Percentiles rank a stretch among this genome's conserved stretches.
phyloP scores from a whole-genome alignment of 306 rosid species.

The Inga oerstediana region DNA sequence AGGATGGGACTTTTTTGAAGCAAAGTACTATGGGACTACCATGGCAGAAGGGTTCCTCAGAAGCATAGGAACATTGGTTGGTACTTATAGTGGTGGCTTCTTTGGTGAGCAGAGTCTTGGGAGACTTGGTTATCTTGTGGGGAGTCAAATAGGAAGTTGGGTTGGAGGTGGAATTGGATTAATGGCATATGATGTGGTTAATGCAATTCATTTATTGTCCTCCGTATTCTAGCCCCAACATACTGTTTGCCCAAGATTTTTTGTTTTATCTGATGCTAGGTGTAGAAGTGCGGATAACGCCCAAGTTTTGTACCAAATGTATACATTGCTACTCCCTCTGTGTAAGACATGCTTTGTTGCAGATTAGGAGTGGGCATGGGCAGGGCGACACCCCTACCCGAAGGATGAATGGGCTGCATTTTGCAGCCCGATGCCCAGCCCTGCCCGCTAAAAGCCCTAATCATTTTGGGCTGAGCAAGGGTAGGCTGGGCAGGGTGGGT shows the following conservation, averaged over 20 bases:
- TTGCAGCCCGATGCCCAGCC: too few relatives aligned
- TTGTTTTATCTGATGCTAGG: neutral
- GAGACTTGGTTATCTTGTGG: conserved; percentile 82
- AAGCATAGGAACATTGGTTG: conserved; percentile 82
- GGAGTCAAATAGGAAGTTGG: conserved; percentile 96
- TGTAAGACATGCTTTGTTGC: neutral
- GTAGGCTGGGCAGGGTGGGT: too few relatives aligned
- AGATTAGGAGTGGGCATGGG: too few relatives aligned
- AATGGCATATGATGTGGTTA: conserved; percentile 79
- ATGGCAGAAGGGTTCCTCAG: conserved; percentile 68
- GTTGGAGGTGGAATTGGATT: conserved; percentile 84
- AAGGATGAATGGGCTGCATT: too few relatives aligned
- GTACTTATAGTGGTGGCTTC: conserved; percentile 74
- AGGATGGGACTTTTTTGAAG: conserved; percentile 95
- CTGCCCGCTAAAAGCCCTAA: too few relatives aligned
- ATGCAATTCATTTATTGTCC: conserved; percentile 61
- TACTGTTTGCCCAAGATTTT: neutral
- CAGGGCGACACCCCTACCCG: too few relatives aligned
- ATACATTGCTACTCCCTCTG: neutral
- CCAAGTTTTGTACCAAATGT: conserved; percentile 1
- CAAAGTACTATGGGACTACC: conserved; percentile 79
- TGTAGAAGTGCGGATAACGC: conserved; percentile 6
- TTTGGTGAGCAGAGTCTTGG: conserved; percentile 78
- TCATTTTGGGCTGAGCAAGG: too few relatives aligned
- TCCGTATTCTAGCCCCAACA: conserved; percentile 40